Percentiles rank a stretch among this genome's conserved stretches.
phyloP scores from a whole-genome alignment of 352 stramenopile species.

The Aphanomyces stellatus region DNA sequence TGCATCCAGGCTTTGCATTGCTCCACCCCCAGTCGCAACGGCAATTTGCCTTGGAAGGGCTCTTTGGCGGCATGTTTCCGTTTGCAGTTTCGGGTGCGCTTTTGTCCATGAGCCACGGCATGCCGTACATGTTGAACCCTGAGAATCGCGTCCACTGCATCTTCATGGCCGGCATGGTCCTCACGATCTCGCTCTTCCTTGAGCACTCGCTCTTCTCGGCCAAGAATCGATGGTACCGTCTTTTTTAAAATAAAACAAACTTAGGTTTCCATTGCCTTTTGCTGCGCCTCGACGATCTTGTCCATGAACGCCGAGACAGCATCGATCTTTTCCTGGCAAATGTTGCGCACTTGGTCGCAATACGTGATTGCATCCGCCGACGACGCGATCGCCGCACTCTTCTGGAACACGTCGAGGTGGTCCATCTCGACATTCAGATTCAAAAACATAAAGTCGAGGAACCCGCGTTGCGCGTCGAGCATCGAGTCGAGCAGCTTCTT shows the following conservation, averaged over 20 bases:
- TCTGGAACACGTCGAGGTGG: conserved; percentile 71
- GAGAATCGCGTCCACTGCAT: conserved; percentile 13
- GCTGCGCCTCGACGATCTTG: conserved; percentile 71
- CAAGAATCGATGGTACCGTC: conserved; percentile 21
- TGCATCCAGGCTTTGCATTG: not conserved
- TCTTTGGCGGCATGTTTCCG: not conserved
- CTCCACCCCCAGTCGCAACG: conserved; percentile 13
- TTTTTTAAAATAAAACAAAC: not conserved
- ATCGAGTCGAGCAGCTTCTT: conserved; percentile 48
- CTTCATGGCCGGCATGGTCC: not conserved
- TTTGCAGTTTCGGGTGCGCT: conserved; percentile 3
- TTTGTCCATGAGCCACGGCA: conserved; percentile 4
- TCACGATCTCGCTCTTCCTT: conserved; percentile 5
- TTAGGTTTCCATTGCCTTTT: conserved; percentile 70
- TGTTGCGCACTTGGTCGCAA: conserved; percentile 79
- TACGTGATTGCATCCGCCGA: conserved; percentile 80
- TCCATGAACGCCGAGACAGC: conserved; percentile 81
- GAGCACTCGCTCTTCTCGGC: conserved; percentile 18
- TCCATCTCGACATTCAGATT: conserved; percentile 58
- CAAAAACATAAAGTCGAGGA: conserved; percentile 55
- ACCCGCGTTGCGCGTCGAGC: conserved; percentile 57
- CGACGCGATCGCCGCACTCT: conserved; percentile 58
- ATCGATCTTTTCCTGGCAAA: conserved; percentile 79
- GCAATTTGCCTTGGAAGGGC: conserved; percentile 19
- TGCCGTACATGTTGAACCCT: conserved; percentile 12